Conservation (phyloP, 2,329 filamentous ascomycete genomes). For the Nigrospora oryzae region DNA sequence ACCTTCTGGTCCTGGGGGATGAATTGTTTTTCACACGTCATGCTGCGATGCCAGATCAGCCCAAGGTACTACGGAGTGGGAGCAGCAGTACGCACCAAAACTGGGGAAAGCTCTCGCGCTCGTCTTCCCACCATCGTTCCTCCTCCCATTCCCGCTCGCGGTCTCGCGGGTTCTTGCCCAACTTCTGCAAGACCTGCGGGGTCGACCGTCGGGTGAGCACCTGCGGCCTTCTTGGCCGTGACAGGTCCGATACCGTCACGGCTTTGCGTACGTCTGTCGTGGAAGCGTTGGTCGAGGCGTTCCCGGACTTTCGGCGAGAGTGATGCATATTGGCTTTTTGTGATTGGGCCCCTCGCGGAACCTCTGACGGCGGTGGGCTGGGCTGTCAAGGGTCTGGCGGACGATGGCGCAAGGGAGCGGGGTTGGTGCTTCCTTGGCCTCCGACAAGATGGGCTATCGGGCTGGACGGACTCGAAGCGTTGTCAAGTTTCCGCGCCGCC, state of each 20-base stretch:
- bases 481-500: background rate
- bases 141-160: conserved; percentile 42
- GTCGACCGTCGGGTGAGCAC: conserved; percentile 33
- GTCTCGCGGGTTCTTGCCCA: conserved; percentile 41
- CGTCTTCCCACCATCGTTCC: conserved; percentile 42
- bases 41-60: conserved; percentile 29
- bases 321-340: conserved; percentile 40
- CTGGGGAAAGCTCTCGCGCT: conserved; percentile 56
- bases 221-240: conserved; percentile 39
- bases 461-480: background rate
- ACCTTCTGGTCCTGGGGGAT: conserved; percentile 46
- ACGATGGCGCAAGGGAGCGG: background rate
- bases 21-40: conserved; percentile 62
- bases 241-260: conserved; percentile 33
- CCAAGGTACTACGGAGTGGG: background rate
- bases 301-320: conserved; percentile 47
- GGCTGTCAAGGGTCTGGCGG: background rate
- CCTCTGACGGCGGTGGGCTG: conserved; percentile 8
- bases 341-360: conserved; percentile 12
- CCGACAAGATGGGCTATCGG: background rate
- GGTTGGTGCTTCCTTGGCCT: background rate
- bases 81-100: conserved; percentile 45
- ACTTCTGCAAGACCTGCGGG: conserved; percentile 32
- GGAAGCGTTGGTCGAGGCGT: conserved; percentile 42
- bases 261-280: conserved; percentile 47